Base-by-base conservation (phyloP, 768 basidiomycete genomes). In the Tephrocybe sp. region DNA sequence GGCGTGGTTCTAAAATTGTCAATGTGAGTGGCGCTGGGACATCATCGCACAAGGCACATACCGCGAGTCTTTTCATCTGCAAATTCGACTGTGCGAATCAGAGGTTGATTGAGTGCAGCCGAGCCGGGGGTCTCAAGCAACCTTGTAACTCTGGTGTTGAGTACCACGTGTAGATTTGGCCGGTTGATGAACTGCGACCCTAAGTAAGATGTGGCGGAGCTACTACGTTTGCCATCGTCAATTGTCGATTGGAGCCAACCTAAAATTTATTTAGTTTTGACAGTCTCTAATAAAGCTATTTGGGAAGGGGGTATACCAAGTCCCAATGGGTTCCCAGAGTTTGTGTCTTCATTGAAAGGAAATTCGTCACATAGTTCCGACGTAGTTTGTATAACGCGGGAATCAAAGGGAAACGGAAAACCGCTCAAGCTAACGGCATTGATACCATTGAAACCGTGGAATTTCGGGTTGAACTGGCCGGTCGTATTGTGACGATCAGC, bases 281-380 rank as follows among this genome's bases (percentile, higher is more conserved):
- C 13, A 8, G 32, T 34, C 32, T 15, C 6, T n/a, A 34, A 8
- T 5, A 34, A 34, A 34, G 6, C 15, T n/a, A 7, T 16, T n/a
- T n/a, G n/a, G n/a, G 16, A 16, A 34, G 15, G 13, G 5, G 13
- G 16, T 67, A 44, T 28, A 74, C 76, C 69, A 34, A 76, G 43
- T 5, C 78, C 78, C 8, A 75, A 44, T 0, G 68, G 67, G 8
- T 55, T 61, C 9, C 78, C 77, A 22, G 69, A 66, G 52, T 77
- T 76, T 47, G 64, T 63, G 55, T 79, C 78, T 12, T 60, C 26
- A 51, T 73, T 73, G 51, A 62, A 76, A 3, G 70, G 64, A 49
- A 71, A 78, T 38, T 70, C 67, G 8, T 63, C 56, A 1, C 59
- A 50, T 6, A 74, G 59, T 43, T 76, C 63, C n/a, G 61, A 27